phyloP scores from a whole-genome alignment of 2,329 filamentous ascomycete genomes.

The Calonectria pauciramosa region DNA sequence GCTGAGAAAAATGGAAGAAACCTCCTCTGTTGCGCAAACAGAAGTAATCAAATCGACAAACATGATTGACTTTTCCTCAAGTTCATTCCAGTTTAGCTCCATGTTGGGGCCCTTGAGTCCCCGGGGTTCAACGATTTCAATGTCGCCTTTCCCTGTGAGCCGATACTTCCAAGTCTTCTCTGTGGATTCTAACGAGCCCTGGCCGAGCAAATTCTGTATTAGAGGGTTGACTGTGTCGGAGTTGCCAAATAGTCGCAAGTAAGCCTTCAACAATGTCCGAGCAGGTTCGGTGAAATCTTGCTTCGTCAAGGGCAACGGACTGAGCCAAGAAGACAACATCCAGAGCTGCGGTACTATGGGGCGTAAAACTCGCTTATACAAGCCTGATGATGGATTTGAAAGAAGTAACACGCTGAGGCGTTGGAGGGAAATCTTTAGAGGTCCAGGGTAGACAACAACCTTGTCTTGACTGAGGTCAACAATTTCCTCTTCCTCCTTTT shows the following conservation, averaged over 20 bases:
- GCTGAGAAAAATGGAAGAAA: constrained; percentile 72
- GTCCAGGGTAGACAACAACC: constrained; percentile 61
- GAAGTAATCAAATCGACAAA: constrained; percentile 65
- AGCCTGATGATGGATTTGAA: constrained; percentile 76
- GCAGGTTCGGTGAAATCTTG: constrained; percentile 61
- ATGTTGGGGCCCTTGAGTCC: constrained; percentile 28
- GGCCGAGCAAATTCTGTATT: constrained; percentile 68
- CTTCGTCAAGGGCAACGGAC: constrained; percentile 49
- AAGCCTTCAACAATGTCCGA: constrained; percentile 66
- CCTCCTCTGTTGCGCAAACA: constrained; percentile 67
- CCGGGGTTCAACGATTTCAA: constrained; percentile 63
- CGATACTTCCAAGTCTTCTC: constrained; percentile 67
- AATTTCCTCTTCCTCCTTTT: constrained; percentile 53
- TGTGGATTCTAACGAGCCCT: constrained; percentile 57
- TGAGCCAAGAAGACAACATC: constrained; percentile 69
- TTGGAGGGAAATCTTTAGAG: constrained; percentile 65
- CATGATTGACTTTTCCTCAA: constrained; percentile 62
- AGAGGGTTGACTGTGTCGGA: constrained; percentile 63
- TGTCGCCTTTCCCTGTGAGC: constrained; percentile 57
- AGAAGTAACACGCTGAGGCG: constrained; percentile 69
- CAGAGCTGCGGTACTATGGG: constrained; percentile 74
- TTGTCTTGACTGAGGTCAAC: constrained; percentile 60
- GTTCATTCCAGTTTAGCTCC: constrained; percentile 56
- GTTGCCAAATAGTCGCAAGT: constrained; percentile 69
- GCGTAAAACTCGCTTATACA: constrained; percentile 72